Percentiles rank a stretch among this genome's conserved stretches.
These are phyloP conservation scores for Podila epigama DNA, from an alignment of 192 early-diverging fungal species.

Conservation along the genomic window DNA sequence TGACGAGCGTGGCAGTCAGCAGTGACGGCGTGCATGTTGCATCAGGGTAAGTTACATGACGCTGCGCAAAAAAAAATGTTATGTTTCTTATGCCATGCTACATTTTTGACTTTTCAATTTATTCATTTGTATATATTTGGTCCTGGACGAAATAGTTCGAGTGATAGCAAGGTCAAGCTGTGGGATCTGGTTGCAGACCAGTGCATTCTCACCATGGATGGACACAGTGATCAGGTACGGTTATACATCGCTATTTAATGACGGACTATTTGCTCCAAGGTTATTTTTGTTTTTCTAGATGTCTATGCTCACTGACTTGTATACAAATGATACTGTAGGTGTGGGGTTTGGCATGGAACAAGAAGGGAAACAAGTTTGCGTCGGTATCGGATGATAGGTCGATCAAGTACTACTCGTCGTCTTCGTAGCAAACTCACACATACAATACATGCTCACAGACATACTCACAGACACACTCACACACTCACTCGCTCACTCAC, in stretches of 20 bases:
- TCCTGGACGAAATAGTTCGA: conserved; percentile 47
- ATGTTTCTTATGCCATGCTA: neutral
- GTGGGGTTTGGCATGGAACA: conserved; percentile 85
- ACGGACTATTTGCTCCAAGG: neutral
- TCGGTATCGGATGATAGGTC: conserved; percentile 77
- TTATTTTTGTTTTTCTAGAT: conserved; percentile 1
- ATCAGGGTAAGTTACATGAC: conserved; percentile 43
- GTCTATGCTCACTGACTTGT: neutral
- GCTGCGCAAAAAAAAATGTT: too few relatives aligned
- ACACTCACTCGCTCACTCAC: too few relatives aligned
- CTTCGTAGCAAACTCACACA: too few relatives aligned
- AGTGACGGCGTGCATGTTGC: conserved; percentile 74
- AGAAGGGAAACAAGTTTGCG: conserved; percentile 74
- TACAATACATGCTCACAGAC: neutral
- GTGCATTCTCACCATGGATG: conserved; percentile 80
- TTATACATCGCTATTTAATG: neutral
- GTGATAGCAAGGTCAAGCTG: conserved; percentile 82
- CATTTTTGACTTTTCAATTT: neutral
- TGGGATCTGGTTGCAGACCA: conserved; percentile 80
- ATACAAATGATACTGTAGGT: conserved; percentile 57
- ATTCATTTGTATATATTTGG: neutral
- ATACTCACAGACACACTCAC: neutral
- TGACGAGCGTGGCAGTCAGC: conserved; percentile 73
- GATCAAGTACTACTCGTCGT: conserved; percentile 56
- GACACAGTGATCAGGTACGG: conserved; percentile 76